Conservation (phyloP, 257 asterid species). For the Phtheirospermum japonicum region DNA sequence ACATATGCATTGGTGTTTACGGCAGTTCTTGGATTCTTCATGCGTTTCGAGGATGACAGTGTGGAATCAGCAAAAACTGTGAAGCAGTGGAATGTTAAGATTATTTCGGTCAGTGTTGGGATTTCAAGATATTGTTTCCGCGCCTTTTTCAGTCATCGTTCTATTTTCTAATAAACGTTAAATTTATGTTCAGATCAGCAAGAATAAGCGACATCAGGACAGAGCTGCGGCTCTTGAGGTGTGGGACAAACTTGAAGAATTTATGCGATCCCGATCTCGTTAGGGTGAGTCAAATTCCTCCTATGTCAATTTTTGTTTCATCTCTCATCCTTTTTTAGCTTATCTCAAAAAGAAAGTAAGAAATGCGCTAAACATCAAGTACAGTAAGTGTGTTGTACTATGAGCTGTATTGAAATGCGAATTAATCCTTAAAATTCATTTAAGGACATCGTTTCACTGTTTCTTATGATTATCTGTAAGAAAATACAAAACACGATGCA, state of each 20-base stretch:
- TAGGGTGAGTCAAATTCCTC: conserved; percentile 43
- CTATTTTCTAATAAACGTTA: conserved; percentile 24
- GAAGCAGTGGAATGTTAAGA: conserved; percentile 99
- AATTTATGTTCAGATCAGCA: conserved; percentile 68
- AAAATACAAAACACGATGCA: too few species aligned
- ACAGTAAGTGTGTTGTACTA: too few species aligned
- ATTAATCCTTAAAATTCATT: too few species aligned
- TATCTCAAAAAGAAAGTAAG: too few species aligned
- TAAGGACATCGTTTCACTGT: too few species aligned
- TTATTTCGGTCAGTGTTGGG: conserved; percentile 71
- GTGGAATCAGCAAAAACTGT: conserved; percentile 89
- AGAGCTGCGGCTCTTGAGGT: conserved; percentile 99
- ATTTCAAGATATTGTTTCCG: conserved; percentile 13
- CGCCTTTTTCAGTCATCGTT: not conserved
- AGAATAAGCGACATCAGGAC: conserved; percentile 94
- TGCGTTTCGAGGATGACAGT: conserved; percentile 98
- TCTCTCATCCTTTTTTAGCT: not conserved
- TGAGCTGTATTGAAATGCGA: too few species aligned
- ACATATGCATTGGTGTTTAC: conserved; percentile 22
- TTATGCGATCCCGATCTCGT: conserved; percentile 89
- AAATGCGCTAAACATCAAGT: too few species aligned
- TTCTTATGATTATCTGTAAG: too few species aligned
- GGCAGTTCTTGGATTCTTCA: conserved; percentile 89
- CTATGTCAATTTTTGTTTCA: not conserved
- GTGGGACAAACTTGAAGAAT: conserved; percentile 99